Evolutionary conservation across 108 stramenopile genomes (phyloP), one percentile per base, ranked within the genome.

Genomic region (Mediolabrus comicus): DNA sequence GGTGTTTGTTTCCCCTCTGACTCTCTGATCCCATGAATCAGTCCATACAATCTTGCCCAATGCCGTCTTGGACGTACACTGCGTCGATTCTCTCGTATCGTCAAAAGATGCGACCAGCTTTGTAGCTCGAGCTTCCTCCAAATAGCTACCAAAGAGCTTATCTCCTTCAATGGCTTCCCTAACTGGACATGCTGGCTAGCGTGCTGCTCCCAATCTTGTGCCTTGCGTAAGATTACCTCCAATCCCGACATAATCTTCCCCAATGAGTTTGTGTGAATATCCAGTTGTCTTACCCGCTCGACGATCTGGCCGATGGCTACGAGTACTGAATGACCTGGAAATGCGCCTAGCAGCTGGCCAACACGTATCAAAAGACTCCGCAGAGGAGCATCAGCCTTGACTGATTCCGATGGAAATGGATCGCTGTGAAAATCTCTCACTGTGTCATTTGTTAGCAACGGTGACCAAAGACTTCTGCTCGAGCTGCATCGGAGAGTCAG

Each of bases 171-270:
- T 19, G 87, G 81, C 36, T 72, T 80, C 2, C 86, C 92, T 1
- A 98, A 57, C 29, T 80, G 66, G 6, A 98, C 96, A 11, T 87
- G 68, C 53, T 84, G 82, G 59, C 95, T 90, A 6, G 98, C 98
- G 62, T 94, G 89, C 67, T 95, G 93, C 66, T 98, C 97, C 98
- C 98, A 99, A 22, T 99, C 98, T 72, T 98, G 96, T 10, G 97
- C 87, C 32, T 88, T 86, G 35, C 82, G 68, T 22, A 99, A 67
- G 13, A 97, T 73, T 0, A 96, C 80, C 78, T 98, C 97, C 28
- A 98, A 65, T 1, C 97, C 97, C n/a, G 84, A 84, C 73, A 98
- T 83, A 4, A 96, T 84, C 59, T 90, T 94, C 3, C 89, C 95
- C 16, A 98, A 67, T 29, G 98, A 83, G 6, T 83, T 82, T n/a